phyloP scores from a whole-genome alignment of 2,329 filamentous ascomycete species.

The Colletotrichum chlorophyti region DNA sequence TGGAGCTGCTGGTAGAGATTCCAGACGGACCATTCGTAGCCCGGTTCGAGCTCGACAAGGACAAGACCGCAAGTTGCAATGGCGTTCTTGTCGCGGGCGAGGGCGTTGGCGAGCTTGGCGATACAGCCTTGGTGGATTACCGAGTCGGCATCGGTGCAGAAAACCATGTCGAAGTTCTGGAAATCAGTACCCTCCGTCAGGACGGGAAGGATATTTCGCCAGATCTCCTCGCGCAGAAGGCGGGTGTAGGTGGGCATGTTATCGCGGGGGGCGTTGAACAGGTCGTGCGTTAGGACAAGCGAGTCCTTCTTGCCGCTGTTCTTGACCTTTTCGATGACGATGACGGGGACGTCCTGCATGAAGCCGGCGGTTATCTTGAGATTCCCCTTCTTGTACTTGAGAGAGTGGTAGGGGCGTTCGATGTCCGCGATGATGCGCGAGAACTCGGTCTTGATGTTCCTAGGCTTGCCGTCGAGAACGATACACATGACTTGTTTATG shows the following conservation, averaged over 20 bases:
- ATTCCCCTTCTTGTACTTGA: conserved; percentile 2
- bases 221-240: background rate
- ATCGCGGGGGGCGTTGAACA: conserved; percentile 1
- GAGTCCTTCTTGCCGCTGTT: conserved; percentile 12
- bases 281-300: conserved; percentile 7
- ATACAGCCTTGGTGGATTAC: conserved; percentile 9
- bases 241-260: conserved; percentile 5
- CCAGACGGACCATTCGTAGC: conserved; percentile 8
- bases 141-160: conserved; percentile 12
- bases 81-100: conserved; percentile 1
- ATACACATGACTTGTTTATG: conserved; percentile 12
- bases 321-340: conserved; percentile 11
- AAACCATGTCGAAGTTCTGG: conserved; percentile 6
- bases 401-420: conserved; percentile 9
- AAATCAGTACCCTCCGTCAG: conserved; percentile 3
- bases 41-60: conserved; percentile 6
- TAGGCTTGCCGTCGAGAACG: conserved; percentile 1
- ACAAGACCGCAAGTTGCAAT: background rate
- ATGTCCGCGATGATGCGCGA: conserved; percentile 7
- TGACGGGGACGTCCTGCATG: conserved; percentile 11
- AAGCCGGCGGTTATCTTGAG: conserved; percentile 9
- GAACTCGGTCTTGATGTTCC: conserved; percentile 8
- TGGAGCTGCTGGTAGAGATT: conserved; percentile 11
- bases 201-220: background rate
- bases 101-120: conserved; percentile 9